These are phyloP conservation scores for Mesembryanthemum crystallinum DNA, from an alignment of 148 eudicot genomes.

Conservation along the genomic window DNA sequence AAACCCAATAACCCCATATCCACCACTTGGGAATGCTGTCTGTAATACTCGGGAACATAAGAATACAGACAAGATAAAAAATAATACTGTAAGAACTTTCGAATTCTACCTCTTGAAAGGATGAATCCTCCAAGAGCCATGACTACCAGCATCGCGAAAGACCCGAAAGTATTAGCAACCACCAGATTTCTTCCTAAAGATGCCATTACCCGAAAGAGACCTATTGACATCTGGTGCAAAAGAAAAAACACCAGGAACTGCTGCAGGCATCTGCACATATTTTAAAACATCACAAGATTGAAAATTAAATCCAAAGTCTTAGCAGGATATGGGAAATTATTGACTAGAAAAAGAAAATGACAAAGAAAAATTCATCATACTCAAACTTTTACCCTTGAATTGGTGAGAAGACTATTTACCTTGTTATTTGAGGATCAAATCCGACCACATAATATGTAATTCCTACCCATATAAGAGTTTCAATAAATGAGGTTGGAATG, in stretches of 20 bases:
- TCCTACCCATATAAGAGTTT: conserved; percentile 78
- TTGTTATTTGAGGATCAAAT: conserved; percentile 77
- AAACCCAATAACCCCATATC: conserved; percentile 97
- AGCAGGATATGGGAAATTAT: background rate
- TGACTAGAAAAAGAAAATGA: background rate
- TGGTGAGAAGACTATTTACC: conserved; percentile 37
- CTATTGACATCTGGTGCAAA: conserved; percentile 92
- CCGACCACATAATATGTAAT: conserved; percentile 83
- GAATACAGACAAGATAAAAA: conserved; percentile 3
- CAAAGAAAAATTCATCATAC: background rate
- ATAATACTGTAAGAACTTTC: background rate
- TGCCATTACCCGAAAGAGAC: conserved; percentile 87
- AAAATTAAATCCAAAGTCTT: background rate
- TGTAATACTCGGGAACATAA: conserved; percentile 20
- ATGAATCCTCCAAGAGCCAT: conserved; percentile 97
- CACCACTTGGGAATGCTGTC: conserved; percentile 57
- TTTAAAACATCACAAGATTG: background rate
- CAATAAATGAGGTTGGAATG: conserved; percentile 72
- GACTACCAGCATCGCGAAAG: conserved; percentile 85
- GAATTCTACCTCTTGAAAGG: conserved; percentile 68
- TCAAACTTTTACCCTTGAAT: conserved; percentile 5
- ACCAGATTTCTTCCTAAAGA: conserved; percentile 84
- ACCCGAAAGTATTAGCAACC: conserved; percentile 94
- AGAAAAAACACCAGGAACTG: conserved; percentile 73
- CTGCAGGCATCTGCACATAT: conserved; percentile 56